Evolutionary conservation across 1,284 basidiomycete species (phyloP).

Genomic region (Ustilago curta): DNA sequence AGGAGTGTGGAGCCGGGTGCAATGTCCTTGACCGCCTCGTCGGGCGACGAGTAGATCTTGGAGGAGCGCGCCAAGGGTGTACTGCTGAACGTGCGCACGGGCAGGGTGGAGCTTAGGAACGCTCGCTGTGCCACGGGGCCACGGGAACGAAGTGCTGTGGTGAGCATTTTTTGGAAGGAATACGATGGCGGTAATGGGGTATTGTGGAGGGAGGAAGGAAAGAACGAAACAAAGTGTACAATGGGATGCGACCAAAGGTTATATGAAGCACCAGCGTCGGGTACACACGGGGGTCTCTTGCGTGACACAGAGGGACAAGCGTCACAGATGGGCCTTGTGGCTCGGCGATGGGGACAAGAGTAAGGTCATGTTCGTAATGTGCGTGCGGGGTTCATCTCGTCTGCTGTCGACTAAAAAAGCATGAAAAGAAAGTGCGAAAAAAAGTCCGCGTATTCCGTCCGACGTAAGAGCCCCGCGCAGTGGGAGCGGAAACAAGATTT

Average conservation of each 20-base stretch:
- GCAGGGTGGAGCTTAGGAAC: conserved; percentile 24
- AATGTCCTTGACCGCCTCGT: conserved; percentile 66
- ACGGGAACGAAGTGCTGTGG: conserved; percentile 28
- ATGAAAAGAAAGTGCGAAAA: neutral
- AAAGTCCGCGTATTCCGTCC: conserved; percentile 44
- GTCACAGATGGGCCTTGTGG: too few species aligned
- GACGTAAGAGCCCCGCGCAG: neutral
- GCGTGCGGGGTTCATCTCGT: too few species aligned
- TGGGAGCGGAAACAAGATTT: conserved; percentile 21
- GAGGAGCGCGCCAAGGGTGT: conserved; percentile 9
- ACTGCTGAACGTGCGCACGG: conserved; percentile 26
- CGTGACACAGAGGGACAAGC: too few species aligned
- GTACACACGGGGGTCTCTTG: too few species aligned
- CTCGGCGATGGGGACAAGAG: too few species aligned
- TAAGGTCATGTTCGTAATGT: too few species aligned
- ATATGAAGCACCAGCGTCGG: too few species aligned
- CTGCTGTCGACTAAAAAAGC: neutral
- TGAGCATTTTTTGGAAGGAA: conserved; percentile 21
- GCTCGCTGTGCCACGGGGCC: conserved; percentile 8
- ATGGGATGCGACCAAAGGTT: too few species aligned
- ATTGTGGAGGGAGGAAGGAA: neutral
- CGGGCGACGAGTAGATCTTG: conserved; percentile 57
- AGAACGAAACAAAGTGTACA: too few species aligned
- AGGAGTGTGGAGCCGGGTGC: conserved; percentile 56
- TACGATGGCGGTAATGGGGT: neutral